Evolutionary conservation across 2,329 filamentous ascomycete species (phyloP), one percentile per base, ranked within the genome.

Genomic region (Ophiocordyceps unilateralis): DNA sequence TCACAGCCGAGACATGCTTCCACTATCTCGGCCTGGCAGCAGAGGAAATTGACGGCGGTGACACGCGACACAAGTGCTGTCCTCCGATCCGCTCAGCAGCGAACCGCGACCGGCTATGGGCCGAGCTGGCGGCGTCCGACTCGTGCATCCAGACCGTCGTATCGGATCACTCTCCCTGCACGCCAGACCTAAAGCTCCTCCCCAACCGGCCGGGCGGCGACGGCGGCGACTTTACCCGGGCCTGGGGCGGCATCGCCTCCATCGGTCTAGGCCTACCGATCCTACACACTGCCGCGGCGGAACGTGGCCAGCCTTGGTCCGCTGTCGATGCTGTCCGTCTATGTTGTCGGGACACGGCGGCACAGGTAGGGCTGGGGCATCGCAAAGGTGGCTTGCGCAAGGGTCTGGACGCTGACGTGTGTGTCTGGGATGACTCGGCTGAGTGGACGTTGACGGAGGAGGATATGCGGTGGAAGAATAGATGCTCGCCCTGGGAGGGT

Each of bases 81-180:
- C 88, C 88, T 23, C 88, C 88, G 0, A 94, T 95, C 58, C 81
- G 88, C 43, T 78, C 76, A 48, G 76, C 81, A 53, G 65, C 70
- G 34, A 95, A 95, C 65, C 83, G 89, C 54, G 83, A 93, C 53
- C 74, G 74, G 1, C 71, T 98, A 1, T 98, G 91, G 91, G 72
- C 74, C 8, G 91, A 96, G 61, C 68, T 98, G 9, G 66, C 69
- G 28, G 68, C 69, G 8, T 51, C 65, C 0, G 78, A 88, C 53
- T 85, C 85, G 10, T 85, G 93, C 49, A 88, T 98, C 60, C 75
- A 78, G 55, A 96, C 91, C 1, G 74, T 98, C 24, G 91, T 98
- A 2, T 93, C 83, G 0, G 91, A 96, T 57, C 91, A 98, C 67
- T 93, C 85, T 5, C 91, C 91, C 6, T 96, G 91, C 68, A 96